phyloP scores from a whole-genome alignment of 495 filamentous ascomycete species.

The Physcia stellaris region DNA sequence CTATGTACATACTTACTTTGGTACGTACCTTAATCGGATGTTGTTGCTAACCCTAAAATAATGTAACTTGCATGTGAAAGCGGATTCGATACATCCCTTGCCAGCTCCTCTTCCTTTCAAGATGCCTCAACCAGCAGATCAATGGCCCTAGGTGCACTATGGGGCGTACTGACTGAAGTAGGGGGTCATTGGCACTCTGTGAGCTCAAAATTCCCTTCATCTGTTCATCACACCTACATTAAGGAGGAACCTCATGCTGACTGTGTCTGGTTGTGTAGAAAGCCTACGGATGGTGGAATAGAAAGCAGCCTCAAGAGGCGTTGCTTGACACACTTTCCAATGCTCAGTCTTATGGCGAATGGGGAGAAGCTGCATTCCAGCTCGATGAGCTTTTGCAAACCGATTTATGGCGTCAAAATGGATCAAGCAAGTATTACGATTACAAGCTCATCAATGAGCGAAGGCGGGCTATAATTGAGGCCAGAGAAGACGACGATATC shows the following conservation, averaged over 20 bases:
- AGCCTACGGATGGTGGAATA: conserved; percentile 39
- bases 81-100: too few relatives aligned
- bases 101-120: too few relatives aligned
- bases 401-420: conserved; percentile 80
- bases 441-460: conserved; percentile 75
- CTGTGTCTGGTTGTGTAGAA: conserved; percentile 30
- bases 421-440: conserved; percentile 72
- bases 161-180: conserved; percentile 13
- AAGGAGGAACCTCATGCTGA: background rate
- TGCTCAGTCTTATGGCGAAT: conserved; percentile 64
- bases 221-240: background rate
- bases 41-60: too few relatives aligned
- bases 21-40: too few relatives aligned
- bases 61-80: too few relatives aligned
- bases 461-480: conserved; percentile 53
- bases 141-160: conserved; percentile 13
- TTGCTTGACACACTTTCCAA: conserved; percentile 44
- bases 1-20: too few relatives aligned
- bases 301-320: conserved; percentile 35
- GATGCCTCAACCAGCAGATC: background rate
- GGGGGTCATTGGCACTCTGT: conserved; percentile 17
- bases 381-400: conserved; percentile 65
- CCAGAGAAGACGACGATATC: conserved; percentile 65
- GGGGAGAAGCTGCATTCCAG: conserved; percentile 66
- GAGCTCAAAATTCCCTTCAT: too few relatives aligned